Evolutionary conservation across 2,329 filamentous ascomycete species (phyloP).

Genomic region (Stemphylium vesicarium): DNA sequence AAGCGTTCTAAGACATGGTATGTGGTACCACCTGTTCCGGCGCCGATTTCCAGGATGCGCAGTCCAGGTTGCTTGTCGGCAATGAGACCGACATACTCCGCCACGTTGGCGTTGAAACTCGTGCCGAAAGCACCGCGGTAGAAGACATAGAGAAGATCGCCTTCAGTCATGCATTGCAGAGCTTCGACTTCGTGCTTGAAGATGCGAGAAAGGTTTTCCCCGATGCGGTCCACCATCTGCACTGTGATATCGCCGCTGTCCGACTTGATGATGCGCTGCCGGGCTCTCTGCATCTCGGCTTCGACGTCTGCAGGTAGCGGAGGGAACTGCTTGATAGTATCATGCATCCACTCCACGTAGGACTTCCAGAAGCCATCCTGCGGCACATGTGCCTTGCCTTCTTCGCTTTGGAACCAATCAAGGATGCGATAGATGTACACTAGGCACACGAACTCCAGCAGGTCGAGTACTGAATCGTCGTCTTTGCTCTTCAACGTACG

Average conservation of each 20-base stretch:
- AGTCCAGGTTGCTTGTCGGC: constrained; percentile 10
- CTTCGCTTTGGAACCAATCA: constrained; percentile 8
- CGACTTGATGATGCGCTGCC: constrained; percentile 4
- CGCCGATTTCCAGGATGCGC: constrained; percentile 12
- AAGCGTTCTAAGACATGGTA: constrained; percentile 9
- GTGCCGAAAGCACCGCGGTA: constrained; percentile 8
- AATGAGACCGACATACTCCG: constrained; percentile 8
- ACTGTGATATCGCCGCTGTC: constrained; percentile 11
- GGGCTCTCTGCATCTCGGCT: constrained; percentile 6
- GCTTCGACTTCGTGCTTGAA: constrained; percentile 10
- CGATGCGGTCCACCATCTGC: constrained; percentile 12
- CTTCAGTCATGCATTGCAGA: constrained; percentile 13
- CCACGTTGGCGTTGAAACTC: constrained; percentile 11
- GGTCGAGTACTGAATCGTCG: constrained; percentile 10
- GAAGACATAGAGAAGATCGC: constrained; percentile 10
- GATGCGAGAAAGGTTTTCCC: constrained; percentile 9
- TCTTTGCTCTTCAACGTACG: constrained; percentile 13
- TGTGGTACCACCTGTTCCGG: constrained; percentile 9
- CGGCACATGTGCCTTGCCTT: constrained; percentile 7
- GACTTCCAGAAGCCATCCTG: constrained; percentile 11
- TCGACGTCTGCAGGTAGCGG: constrained; percentile 4
- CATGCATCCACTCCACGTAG: constrained; percentile 13
- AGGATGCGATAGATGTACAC: constrained; percentile 11
- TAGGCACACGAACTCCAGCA: constrained; percentile 8
- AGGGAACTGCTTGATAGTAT: constrained; percentile 7